Conservation (phyloP, 2,329 filamentous ascomycete species). For the Trichoderma hamatum region DNA sequence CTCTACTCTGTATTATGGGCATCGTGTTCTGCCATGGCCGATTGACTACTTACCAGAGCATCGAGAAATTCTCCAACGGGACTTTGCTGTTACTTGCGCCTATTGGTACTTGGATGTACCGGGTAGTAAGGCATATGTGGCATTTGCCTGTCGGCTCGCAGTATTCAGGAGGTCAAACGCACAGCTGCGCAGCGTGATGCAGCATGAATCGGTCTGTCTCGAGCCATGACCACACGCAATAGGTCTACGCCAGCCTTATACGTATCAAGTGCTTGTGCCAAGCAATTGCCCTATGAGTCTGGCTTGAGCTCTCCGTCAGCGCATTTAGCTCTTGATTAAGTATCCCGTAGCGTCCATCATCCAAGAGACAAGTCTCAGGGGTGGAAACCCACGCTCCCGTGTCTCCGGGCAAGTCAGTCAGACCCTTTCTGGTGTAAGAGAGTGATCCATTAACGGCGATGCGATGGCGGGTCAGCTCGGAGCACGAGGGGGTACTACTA, state of each 20-base stretch:
- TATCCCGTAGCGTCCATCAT: constrained; percentile 2
- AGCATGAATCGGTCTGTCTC: constrained; percentile 10
- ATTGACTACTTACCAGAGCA: background rate
- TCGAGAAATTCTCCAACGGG: background rate
- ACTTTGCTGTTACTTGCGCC: background rate
- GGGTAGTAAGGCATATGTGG: background rate
- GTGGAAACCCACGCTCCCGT: constrained; percentile 24
- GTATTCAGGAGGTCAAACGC: background rate
- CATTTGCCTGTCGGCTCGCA: background rate
- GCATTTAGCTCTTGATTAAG: constrained; percentile 13
- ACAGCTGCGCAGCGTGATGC: background rate
- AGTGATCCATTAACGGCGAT: background rate
- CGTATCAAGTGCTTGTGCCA: background rate
- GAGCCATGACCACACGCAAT: background rate
- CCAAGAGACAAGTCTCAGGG: constrained; percentile 18
- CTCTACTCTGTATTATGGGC: background rate
- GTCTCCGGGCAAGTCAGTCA: constrained; percentile 21
- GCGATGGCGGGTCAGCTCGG: constrained; percentile 18
- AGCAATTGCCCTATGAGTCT: background rate
- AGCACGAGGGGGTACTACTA: background rate
- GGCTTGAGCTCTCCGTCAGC: background rate
- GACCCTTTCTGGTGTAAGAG: constrained; percentile 14
- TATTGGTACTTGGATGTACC: background rate
- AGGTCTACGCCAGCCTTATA: background rate
- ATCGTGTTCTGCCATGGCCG: background rate